Evolutionary conservation across 108 stramenopile species (phyloP).

Genomic region (Cyclotella sp.): DNA sequence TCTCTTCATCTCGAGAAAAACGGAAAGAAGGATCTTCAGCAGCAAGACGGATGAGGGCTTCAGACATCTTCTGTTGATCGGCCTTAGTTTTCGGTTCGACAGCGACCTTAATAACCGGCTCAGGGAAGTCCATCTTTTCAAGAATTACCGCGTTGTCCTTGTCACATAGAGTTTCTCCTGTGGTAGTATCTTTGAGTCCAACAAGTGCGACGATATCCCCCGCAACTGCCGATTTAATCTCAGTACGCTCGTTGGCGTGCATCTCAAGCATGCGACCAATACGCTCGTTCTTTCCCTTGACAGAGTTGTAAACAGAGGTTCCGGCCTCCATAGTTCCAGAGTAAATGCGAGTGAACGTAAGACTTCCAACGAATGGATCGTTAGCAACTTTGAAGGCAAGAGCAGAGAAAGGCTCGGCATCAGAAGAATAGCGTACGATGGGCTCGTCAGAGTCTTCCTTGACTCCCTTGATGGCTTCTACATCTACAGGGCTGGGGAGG

Average conservation of each 20-base stretch:
- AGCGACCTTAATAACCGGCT: slow-evolving; percentile 98
- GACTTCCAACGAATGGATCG: slow-evolving; percentile 94
- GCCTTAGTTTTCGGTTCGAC: slow-evolving; percentile 96
- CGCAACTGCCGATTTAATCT: slow-evolving; percentile 92
- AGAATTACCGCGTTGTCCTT: slow-evolving; percentile 83
- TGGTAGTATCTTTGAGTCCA: slow-evolving; percentile 96
- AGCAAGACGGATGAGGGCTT: slow-evolving; percentile 93
- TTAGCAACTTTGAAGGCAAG: slow-evolving; percentile 98
- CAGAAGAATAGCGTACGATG: slow-evolving; percentile 74
- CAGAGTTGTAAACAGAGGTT: slow-evolving; percentile 94
- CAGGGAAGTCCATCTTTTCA: slow-evolving; percentile 99
- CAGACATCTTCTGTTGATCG: slow-evolving; percentile 95
- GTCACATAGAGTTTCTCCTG: slow-evolving; percentile 96
- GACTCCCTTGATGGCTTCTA: slow-evolving; percentile 92
- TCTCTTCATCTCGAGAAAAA: slow-evolving; percentile 95
- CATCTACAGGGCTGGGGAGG: slow-evolving; percentile 97
- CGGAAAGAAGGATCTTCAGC: slow-evolving; percentile 99
- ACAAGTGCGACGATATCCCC: slow-evolving; percentile 96
- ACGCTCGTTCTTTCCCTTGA: slow-evolving; percentile 98
- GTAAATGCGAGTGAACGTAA: slow-evolving; percentile 97
- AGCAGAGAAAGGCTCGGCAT: slow-evolving; percentile 92
- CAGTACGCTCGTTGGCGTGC: slow-evolving; percentile 96
- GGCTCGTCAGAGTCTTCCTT: slow-evolving; percentile 72
- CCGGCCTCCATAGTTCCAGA: slow-evolving; percentile 94
- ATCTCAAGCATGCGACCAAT: slow-evolving; percentile 98